These are phyloP conservation scores for Stephania japonica DNA, from an alignment of 164 flowering plant species.

Conservation along the genomic window DNA sequence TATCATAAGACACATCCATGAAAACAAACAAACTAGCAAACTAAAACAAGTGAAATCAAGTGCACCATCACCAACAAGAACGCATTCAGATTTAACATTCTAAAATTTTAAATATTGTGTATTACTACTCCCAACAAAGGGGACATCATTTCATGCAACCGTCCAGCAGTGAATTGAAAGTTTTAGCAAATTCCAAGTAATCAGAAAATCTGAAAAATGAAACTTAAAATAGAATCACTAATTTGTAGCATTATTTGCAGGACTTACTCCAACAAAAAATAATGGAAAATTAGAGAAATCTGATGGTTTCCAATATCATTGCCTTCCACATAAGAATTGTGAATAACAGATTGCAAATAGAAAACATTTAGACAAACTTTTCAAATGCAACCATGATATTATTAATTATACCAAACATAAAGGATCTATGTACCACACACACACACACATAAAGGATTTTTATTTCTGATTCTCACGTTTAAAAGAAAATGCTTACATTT, in stretches of 20 bases:
- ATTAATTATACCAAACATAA: neutral
- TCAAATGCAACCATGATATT: neutral
- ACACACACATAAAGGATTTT: no score
- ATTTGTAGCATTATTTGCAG: neutral
- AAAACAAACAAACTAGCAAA: neutral
- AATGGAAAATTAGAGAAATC: neutral
- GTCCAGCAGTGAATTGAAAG: neutral
- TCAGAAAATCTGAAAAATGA: neutral
- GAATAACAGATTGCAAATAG: neutral
- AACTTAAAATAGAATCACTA: neutral
- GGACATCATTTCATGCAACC: neutral
- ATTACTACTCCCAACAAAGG: no score
- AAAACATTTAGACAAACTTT: neutral
- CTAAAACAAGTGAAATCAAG: neutral
- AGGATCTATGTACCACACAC: neutral
- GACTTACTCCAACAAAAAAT: neutral
- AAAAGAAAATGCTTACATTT: no score
- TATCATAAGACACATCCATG: neutral
- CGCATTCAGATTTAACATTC: neutral
- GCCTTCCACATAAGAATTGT: neutral
- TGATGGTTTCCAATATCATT: neutral
- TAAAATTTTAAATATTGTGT: neutral
- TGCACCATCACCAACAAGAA: neutral
- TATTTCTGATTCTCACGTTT: neutral
- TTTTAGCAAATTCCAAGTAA: neutral